These are phyloP conservation scores for Vitis rotundifolia DNA, from an alignment of 164 flowering plant genomes.

Conservation along the genomic window DNA sequence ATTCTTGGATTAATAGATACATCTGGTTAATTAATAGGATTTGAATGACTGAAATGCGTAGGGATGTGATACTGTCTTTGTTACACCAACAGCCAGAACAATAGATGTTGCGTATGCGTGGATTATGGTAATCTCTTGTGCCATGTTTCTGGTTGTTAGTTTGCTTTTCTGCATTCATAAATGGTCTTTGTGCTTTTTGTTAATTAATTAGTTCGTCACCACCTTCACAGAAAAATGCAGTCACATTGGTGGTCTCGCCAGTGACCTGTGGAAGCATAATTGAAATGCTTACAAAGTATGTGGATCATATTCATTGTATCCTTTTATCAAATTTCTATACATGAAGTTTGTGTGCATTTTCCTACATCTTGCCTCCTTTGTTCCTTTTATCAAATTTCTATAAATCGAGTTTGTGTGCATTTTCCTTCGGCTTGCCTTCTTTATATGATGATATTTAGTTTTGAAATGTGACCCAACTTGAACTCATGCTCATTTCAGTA, in stretches of 20 bases:
- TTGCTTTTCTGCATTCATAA: neutral
- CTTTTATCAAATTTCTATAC: too few species aligned
- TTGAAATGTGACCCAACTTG: too few species aligned
- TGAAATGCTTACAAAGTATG: conserved; percentile 83
- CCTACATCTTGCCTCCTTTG: too few species aligned
- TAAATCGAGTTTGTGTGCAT: too few species aligned
- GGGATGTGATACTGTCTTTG: conserved; percentile 95
- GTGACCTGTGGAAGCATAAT: conserved; percentile 52
- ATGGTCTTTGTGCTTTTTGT: neutral
- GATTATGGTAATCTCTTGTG: conserved; percentile 57
- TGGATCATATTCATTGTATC: neutral
- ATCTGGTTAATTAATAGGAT: conserved; percentile 7
- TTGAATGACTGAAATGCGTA: conserved; percentile 25
- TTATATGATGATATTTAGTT: too few species aligned
- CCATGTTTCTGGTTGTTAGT: too few species aligned
- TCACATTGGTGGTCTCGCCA: conserved; percentile 70
- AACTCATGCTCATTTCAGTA: too few species aligned
- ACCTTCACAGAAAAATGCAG: conserved; percentile 67
- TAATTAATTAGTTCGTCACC: conserved; percentile 2
- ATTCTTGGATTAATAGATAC: conserved; percentile 1
- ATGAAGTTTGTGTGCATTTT: too few species aligned
- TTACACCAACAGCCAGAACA: conserved; percentile 89
- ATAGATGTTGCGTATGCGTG: conserved; percentile 87
- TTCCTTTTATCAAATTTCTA: too few species aligned
- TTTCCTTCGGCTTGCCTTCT: too few species aligned